Evolutionary conservation across 345 rosid species (phyloP), one percentile per base, ranked within the genome.

Genomic region (Barbarea vulgaris): DNA sequence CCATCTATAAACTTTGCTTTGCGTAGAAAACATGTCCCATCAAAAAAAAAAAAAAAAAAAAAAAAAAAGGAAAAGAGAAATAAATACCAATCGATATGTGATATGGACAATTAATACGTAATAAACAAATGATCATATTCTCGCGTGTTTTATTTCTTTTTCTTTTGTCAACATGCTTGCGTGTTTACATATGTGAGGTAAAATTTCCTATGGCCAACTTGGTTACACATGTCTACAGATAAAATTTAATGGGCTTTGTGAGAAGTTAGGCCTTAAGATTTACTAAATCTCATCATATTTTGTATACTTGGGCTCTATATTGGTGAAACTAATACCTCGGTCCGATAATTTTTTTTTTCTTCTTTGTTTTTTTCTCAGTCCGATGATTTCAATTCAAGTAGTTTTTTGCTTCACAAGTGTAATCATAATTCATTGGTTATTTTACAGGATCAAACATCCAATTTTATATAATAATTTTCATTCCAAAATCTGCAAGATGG

Each of bases 1-100:
- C 48, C 30, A 59, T 75, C 63, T 39, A 50, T 37, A 9, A 6
- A 58, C 42, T 74, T 66, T 75, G 47, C 54, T 59, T 67, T 67
- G 73, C 51, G 62, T 75, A 3, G 27, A 57, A 34, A 74, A 55
- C 27, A 36, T 66, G 73, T 67, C 59, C 13, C 30, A 48, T 74
- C 60, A 27, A 56, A 33, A 25, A 34, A 36, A 10, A 11, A 2
- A 36, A 14, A 22, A 47, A 47, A 6, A 6, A 41, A 36, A n/a
- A n/a, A n/a, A n/a, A n/a, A n/a, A n/a, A n/a, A n/a, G 14, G 46
- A 41, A 14, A 33, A 1, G 14, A 14, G 55, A 41, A 13, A 31
- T 0, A 41, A 6, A 65, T 75, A 70, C 47, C 12, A 51, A 17
- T 27, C 7, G 21, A 27, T 75, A 21, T 50, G 21, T 48, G 73